These are phyloP conservation scores for Mucor sp. DNA, from an alignment of 371 early-diverging fungal species.

Conservation along the genomic window DNA sequence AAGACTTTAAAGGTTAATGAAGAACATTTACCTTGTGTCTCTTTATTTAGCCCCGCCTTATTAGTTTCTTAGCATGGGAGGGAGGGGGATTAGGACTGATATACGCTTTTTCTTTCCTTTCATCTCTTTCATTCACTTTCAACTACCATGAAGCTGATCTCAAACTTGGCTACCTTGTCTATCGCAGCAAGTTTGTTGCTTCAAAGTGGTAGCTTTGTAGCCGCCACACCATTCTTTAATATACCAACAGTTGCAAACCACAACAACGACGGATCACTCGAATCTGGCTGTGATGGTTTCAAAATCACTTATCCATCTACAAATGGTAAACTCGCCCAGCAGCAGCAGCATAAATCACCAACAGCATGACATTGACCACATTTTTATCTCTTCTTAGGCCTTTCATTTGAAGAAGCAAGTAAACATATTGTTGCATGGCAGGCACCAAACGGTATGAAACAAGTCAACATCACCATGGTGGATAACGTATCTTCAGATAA, in stretches of 20 bases:
- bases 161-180: slow-evolving; percentile 35
- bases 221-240: slow-evolving; percentile 44
- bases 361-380: neutral
- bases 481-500: slow-evolving; percentile 14
- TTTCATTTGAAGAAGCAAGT: slow-evolving; percentile 33
- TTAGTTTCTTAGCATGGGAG: slow-evolving; percentile 3
- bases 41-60: slow-evolving; percentile 13
- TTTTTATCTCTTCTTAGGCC: slow-evolving; percentile 18
- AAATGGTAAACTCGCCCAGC: slow-evolving; percentile 14
- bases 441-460: slow-evolving; percentile 23
- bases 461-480: slow-evolving; percentile 39
- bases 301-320: slow-evolving; percentile 37
- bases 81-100: neutral
- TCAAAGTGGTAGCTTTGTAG: slow-evolving; percentile 40
- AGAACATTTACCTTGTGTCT: neutral
- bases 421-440: slow-evolving; percentile 47
- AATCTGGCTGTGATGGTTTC: slow-evolving; percentile 21
- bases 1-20: slow-evolving; percentile 12
- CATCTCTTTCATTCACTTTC: slow-evolving; percentile 4
- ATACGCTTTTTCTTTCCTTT: slow-evolving; percentile 1
- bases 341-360: no score
- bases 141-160: slow-evolving; percentile 37
- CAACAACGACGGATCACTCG: slow-evolving; percentile 26
- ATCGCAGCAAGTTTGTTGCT: slow-evolving; percentile 36
- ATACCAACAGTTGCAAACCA: slow-evolving; percentile 19